Base-by-base conservation (phyloP, 345 rosid genomes). In the Bruguiera parviflora region DNA sequence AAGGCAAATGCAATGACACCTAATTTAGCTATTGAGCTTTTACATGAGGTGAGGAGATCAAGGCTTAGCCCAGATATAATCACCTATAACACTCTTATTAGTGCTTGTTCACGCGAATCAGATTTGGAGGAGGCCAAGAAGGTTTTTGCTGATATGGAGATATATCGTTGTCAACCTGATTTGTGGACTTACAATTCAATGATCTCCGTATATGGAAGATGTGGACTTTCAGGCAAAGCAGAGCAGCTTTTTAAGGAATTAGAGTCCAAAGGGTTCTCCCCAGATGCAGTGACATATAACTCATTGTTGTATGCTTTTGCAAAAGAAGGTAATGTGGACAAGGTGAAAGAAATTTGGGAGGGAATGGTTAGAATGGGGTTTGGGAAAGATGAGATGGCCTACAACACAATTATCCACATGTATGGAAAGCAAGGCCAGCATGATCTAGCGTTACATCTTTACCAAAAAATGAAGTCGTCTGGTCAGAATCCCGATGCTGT, bases 121-220 rank as follows among this genome's bases (percentile, higher is more conserved):
- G 87, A 89, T 79, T 81, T 94, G 87, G 92, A 85, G 39, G 96
- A 85, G 72, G 96, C 93, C 1, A 71, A 66, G 74, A 89, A 81
- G 75, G 86, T 89, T 83, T 89, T 80, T 68, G 83, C 77, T 46
- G 89, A 94, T 63, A 84, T 94, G 96, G 93, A 86, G 81, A 73
- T 71, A n/a, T 77, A 76, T 78, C 71, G 73, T 8, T 94, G 98
- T 73, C 92, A 87, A 73, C 95, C 97, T 75, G 98, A 91, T 70
- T 72, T 94, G 57, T 94, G 98, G 98, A 94, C 98, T 67, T 94
- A 94, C 66, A 94, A 94, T 77, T 90, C 97, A 24, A 91, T 94
- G 96, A 91, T 91, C 66, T 94, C 98, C 0, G 96, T 91, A 43
- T 91, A 79, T 71, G 96, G 90, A 20, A 86, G 93, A 78, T 94